Percentiles rank a stretch among this genome's conserved stretches.
Conservation (phyloP, 257 asterid species). For the Solanum dulcamara region DNA sequence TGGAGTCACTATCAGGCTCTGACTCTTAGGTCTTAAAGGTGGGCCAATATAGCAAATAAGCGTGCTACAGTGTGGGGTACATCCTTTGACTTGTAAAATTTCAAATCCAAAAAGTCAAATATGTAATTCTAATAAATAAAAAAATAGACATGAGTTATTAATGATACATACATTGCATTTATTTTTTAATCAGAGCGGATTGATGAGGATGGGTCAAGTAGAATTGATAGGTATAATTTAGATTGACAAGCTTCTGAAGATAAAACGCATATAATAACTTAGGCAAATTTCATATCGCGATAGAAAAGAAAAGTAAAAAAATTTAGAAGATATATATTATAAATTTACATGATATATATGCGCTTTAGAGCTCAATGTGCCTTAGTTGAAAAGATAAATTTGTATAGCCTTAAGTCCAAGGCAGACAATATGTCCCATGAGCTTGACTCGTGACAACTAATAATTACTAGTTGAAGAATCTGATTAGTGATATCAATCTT, state of each 20-base stretch:
- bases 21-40: conserved; percentile 32
- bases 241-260: neutral
- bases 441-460: neutral
- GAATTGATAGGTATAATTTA: neutral
- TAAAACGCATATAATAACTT: neutral
- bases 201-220: neutral
- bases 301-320: neutral
- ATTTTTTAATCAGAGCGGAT: neutral
- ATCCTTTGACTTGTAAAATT: conserved; percentile 15
- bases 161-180: neutral
- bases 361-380: neutral
- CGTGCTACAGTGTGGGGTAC: conserved; percentile 43
- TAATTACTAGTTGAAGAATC: neutral
- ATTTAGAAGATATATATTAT: neutral
- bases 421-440: neutral
- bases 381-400: neutral
- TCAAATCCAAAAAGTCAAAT: conserved; percentile 2
- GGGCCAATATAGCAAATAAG: conserved; percentile 27
- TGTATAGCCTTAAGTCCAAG: neutral
- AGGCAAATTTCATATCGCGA: neutral
- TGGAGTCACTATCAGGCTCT: conserved; percentile 47
- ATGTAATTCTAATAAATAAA: neutral
- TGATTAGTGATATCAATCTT: neutral
- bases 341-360: neutral
- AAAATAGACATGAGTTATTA: neutral